Evolutionary conservation across 75 land plant genomes (phyloP), one percentile per base, ranked within the genome.

Genomic region (Selaginella moellendorffii): DNA sequence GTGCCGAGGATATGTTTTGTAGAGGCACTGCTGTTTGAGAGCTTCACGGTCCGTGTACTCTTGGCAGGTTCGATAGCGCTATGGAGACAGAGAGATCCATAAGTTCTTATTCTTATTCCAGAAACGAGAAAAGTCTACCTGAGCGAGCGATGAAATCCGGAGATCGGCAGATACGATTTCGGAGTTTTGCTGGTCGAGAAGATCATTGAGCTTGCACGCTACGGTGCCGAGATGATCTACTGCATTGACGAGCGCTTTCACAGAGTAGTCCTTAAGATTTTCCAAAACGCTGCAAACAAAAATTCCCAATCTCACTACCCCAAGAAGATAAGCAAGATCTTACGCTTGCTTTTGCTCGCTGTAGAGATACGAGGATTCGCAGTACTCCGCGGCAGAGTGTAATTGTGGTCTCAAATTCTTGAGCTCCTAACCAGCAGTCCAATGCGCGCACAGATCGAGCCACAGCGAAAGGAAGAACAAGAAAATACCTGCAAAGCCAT

Each of bases 181-280:
- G 12, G 56, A 26, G 2, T 75, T 78, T 76, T 93, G 96, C 71
- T 93, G 85, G 31, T 80, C 82, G 59, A 86, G 78, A 29, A 93
- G 78, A 24, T 93, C 96, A 53, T 78, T 82, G 25, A 93, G 77
- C 61, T 93, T 93, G 78, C 75, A 85, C 24, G 98, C 96, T 70
- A 93, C 98, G 64, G 96, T 93, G 5, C 96, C 96, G 69, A 93
- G 81, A 72, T 93, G 98, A 68, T 93, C 98, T 65, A 93, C 87
- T 71, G 96, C 96, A 93, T 93, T 93, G 9, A 93, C 98, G 53
- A 93, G 77, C 53, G 98, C 96, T 72, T 85, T 68, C 12, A 93
- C 97, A 28, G 96, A 79, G 75, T 93, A 93, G 65, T 89, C 91
- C 70, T 93, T 93, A 56, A 93, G 76, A 70, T 93, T 93, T 62